Evolutionary conservation across 345 rosid genomes (phyloP), one percentile per base, ranked within the genome.

Genomic region (Odontarrhena argentea): DNA sequence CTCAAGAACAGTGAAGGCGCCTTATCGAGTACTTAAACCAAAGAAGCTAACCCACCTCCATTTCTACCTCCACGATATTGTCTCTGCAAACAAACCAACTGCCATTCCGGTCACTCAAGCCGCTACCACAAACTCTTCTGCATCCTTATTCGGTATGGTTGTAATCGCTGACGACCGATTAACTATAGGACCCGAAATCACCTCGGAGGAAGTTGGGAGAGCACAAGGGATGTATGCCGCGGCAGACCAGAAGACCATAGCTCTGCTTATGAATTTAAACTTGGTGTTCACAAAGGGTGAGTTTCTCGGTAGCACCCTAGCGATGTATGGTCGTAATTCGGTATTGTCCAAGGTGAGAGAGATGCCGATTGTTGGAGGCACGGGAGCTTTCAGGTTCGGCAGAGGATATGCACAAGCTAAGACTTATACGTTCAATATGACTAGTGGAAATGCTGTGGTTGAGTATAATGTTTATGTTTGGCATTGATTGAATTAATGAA

Each of bases 311-410:
- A 87, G 91, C 62, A 69, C 80, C 2, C 14, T 80, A 0, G 73
- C 80, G 9, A 43, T 84, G 26, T 48, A 76, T 0, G 89, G 89
- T 9, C 54, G 44, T 60, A 82, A 83, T 30, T 4, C 63, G 0
- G 74, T 78, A 2, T 0, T 78, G 42, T 43, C 42, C 5, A 63
- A 51, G 9, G 65, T 74, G 7, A 57, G 86, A 1, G 94, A 87
- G 71, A 73, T 87, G 94, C 81, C 84, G 1, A 63, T 87, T 15
- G 68, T 82, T 18, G 81, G 94, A 2, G 79, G 91, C 4, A 82
- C 83, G 0, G 83, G 87, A 6, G 45, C 79, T 46, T 85, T 85
- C 78, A 81, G 82, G 35, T 46, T 85, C 5, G 87, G 82, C 0
- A 72, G 68, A 0, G 94, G 94, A 0, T 83, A 80, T 42, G 86